Evolutionary conservation across 352 stramenopile genomes (phyloP).

Genomic region (Phytophthora pluvialis): DNA sequence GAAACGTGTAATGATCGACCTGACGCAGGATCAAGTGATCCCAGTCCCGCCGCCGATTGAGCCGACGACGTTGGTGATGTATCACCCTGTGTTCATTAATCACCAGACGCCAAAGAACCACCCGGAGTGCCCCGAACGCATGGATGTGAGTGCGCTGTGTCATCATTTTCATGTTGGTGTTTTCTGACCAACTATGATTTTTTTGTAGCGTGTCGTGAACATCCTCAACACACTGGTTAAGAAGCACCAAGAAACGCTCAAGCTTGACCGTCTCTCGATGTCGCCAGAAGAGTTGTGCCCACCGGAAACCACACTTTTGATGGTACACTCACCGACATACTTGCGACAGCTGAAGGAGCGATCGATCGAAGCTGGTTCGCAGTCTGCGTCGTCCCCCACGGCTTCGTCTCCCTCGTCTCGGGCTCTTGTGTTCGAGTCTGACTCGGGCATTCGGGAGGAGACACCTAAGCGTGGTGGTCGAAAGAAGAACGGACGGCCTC

Average conservation of each 20-base stretch:
- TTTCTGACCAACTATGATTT: slow-evolving; percentile 21
- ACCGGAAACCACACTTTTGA: slow-evolving; percentile 74
- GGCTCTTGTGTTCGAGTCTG: slow-evolving; percentile 82
- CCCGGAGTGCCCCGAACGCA: slow-evolving; percentile 80
- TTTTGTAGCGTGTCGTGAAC: slow-evolving; percentile 66
- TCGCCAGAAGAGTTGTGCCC: slow-evolving; percentile 79
- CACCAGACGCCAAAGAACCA: slow-evolving; percentile 86
- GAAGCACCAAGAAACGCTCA: slow-evolving; percentile 68
- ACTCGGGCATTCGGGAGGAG: slow-evolving; percentile 65
- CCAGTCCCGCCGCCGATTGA: slow-evolving; percentile 25
- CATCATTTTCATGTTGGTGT: slow-evolving; percentile 2
- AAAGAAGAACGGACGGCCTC: slow-evolving; percentile 46
- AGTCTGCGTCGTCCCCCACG: slow-evolving; percentile 43
- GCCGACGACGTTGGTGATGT: slow-evolving; percentile 77
- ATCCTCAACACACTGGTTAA: slow-evolving; percentile 69
- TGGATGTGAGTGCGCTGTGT: slow-evolving; percentile 59
- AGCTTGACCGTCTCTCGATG: slow-evolving; percentile 70
- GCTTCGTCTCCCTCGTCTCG: slow-evolving; percentile 42
- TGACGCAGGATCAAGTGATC: slow-evolving; percentile 66
- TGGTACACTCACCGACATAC: slow-evolving; percentile 87
- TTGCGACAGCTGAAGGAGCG: slow-evolving; percentile 77
- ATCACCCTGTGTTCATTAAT: slow-evolving; percentile 86
- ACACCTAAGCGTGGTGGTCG: slow-evolving; percentile 35
- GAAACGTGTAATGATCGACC: slow-evolving; percentile 79
- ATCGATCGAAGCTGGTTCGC: slow-evolving; percentile 55